Percentiles rank a stretch among this genome's conserved stretches.
Conservation (phyloP, 1,284 basidiomycete species). For the Sanguinoderma infundibulare region DNA sequence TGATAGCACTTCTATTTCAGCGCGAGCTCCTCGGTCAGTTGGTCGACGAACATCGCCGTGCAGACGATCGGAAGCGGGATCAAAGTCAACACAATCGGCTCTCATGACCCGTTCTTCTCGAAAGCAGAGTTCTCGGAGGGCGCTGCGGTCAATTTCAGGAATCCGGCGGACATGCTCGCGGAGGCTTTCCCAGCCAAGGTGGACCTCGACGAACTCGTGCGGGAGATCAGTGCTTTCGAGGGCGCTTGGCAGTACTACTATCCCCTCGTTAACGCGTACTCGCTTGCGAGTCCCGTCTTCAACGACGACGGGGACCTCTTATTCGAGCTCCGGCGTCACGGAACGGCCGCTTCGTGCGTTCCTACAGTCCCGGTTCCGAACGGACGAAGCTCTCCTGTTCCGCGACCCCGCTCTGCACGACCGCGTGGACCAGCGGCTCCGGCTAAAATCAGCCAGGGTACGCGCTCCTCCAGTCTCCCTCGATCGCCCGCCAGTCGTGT, state of each 20-base stretch:
- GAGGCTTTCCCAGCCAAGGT: conserved; percentile 23
- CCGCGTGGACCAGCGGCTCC: neutral
- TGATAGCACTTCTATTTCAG: conserved; percentile 15
- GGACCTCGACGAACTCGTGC: conserved; percentile 29
- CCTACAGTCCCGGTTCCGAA: neutral
- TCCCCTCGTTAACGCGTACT: conserved; percentile 31
- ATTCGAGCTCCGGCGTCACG: conserved; percentile 34
- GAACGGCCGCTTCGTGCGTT: conserved; percentile 1
- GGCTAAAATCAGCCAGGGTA: neutral
- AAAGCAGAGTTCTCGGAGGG: conserved; percentile 16
- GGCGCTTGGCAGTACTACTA: conserved; percentile 36
- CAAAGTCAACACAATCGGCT: conserved; percentile 24
- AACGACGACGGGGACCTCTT: conserved; percentile 36
- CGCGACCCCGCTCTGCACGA: neutral
- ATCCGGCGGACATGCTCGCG: conserved; percentile 20
- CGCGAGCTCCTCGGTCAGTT: conserved; percentile 27
- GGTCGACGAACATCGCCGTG: conserved; percentile 27
- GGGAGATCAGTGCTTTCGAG: conserved; percentile 35
- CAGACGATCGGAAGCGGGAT: conserved; percentile 24
- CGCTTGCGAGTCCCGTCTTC: conserved; percentile 38
- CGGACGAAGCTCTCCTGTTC: neutral
- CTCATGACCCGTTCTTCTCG: conserved; percentile 19
- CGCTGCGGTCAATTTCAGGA: conserved; percentile 10
- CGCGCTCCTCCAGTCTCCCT: neutral
- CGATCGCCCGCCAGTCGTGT: neutral